Conservation (phyloP, 2,329 filamentous ascomycete species). For the Colletotrichum abscissum region DNA sequence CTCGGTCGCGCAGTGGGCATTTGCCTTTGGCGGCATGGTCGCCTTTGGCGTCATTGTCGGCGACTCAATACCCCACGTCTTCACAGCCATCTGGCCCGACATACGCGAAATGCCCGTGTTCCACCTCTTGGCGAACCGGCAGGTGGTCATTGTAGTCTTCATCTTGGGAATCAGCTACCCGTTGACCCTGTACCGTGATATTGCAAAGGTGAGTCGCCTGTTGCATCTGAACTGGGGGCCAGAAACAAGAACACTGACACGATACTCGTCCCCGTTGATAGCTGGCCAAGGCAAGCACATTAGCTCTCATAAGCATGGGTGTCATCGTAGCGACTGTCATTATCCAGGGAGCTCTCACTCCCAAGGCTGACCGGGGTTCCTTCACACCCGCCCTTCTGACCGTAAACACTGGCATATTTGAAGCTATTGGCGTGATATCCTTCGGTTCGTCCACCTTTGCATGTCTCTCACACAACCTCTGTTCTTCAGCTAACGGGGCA, state of each 20-base stretch:
- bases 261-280: conserved; percentile 49
- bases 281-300: conserved; percentile 94
- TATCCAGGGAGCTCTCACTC: conserved; percentile 82
- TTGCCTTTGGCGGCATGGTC: conserved; percentile 98
- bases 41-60: conserved; percentile 98
- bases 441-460: conserved; percentile 71
- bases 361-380: conserved; percentile 76
- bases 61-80: conserved; percentile 93
- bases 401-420: conserved; percentile 90
- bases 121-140: conserved; percentile 83
- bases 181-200: conserved; percentile 93
- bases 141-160: conserved; percentile 89
- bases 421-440: conserved; percentile 97
- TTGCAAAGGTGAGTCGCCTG: conserved; percentile 79
- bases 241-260: conserved; percentile 14
- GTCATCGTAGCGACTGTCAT: conserved; percentile 91
- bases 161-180: conserved; percentile 89
- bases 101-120: conserved; percentile 79
- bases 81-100: conserved; percentile 84
- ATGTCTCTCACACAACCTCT: background rate
- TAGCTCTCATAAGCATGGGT: conserved; percentile 92
- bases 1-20: conserved; percentile 91
- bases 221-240: fast-evolving
- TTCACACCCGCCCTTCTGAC: conserved; percentile 77
- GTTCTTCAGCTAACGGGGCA: conserved; percentile 38